These are phyloP conservation scores for Steccherinum ochraceum DNA, from an alignment of 768 basidiomycete species.

Conservation along the genomic window DNA sequence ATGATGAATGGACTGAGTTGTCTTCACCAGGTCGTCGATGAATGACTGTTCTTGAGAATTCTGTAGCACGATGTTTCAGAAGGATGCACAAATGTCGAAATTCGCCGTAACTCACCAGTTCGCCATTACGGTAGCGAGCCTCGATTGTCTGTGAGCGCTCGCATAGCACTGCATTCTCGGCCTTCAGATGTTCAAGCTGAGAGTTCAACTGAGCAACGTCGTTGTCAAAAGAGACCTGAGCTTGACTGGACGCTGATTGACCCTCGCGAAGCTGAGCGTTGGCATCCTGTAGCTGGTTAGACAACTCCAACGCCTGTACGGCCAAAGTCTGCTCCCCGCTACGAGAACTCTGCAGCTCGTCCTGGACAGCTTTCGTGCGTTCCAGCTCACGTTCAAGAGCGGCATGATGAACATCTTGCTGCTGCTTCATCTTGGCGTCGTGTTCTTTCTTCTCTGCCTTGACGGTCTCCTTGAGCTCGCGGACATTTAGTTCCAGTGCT, in stretches of 20 bases:
- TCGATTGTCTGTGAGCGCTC: slow-evolving; percentile 21
- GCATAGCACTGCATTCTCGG: slow-evolving; percentile 14
- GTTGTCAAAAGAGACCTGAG: not conserved
- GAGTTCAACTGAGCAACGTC: slow-evolving; percentile 18
- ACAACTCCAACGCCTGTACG: not conserved
- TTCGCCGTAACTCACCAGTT: slow-evolving; percentile 22
- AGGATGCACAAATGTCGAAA: not conserved
- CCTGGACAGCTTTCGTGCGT: slow-evolving; percentile 9
- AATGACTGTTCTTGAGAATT: slow-evolving; percentile 26
- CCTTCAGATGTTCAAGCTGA: slow-evolving; percentile 16
- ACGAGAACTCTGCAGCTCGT: slow-evolving; percentile 8
- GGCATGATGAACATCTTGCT: slow-evolving; percentile 1
- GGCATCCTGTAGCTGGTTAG: slow-evolving; percentile 14
- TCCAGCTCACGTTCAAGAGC: slow-evolving; percentile 8
- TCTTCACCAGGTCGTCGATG: slow-evolving; percentile 23
- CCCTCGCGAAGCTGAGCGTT: slow-evolving; percentile 12
- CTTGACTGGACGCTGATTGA: not conserved
- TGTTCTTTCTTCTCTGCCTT: slow-evolving; percentile 11
- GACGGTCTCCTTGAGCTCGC: slow-evolving; percentile 8
- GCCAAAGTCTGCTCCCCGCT: not conserved
- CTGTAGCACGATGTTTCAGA: slow-evolving; percentile 12
- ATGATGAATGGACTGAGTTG: slow-evolving; percentile 26
- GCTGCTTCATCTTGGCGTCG: slow-evolving; percentile 11
- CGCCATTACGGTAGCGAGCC: slow-evolving; percentile 23
- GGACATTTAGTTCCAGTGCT: slow-evolving; percentile 8